Evolutionary conservation across 2,329 filamentous ascomycete genomes (phyloP), one percentile per base, ranked within the genome.

Genomic region (Cucurbitaria berberidis): DNA sequence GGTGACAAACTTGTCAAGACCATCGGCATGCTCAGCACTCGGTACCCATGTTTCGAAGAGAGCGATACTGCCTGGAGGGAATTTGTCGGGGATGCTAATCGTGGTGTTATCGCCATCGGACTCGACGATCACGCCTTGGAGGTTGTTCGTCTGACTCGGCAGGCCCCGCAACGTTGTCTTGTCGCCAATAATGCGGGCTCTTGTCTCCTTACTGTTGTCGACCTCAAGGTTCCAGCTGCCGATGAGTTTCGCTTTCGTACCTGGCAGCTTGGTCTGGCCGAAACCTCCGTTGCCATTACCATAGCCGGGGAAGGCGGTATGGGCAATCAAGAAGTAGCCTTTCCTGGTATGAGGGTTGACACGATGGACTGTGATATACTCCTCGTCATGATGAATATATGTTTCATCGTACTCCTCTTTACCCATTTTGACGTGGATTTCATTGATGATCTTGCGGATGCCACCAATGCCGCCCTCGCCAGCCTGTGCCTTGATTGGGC

Each of bases 21-120:
- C 90, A 35, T 88, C 84, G 1, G 89, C 87, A 72, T 96, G 90
- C 69, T 97, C 91, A 1, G 90, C 90, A 21, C 86, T 86, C 3
- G 93, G 93, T 24, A 98, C 95, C 88, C 90, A 98, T 0, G 95
- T 99, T 78, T 98, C 93, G 63, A 97, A 96, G 2, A 99, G 80
- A 2, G 93, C 92, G 62, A 99, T 96, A 61, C 92, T 96, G 53
- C 95, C 95, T 13, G 96, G 93, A 3, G 92, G 91, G 72, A 99
- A 96, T 57, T 87, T 86, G 41, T 92, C 87, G 2, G 89, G 87
- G 15, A 96, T 86, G 0, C 86, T 87, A 59, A 99, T 91, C 50
- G 87, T 83, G 1, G 92, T 93, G 64, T 91, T 87, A 40, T 89
- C 84, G 4, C 83, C 87, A 45, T 86, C 83, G n/a, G 83, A 79